phyloP scores from a whole-genome alignment of 139 green algal genomes.

The Trebouxia sp. region DNA sequence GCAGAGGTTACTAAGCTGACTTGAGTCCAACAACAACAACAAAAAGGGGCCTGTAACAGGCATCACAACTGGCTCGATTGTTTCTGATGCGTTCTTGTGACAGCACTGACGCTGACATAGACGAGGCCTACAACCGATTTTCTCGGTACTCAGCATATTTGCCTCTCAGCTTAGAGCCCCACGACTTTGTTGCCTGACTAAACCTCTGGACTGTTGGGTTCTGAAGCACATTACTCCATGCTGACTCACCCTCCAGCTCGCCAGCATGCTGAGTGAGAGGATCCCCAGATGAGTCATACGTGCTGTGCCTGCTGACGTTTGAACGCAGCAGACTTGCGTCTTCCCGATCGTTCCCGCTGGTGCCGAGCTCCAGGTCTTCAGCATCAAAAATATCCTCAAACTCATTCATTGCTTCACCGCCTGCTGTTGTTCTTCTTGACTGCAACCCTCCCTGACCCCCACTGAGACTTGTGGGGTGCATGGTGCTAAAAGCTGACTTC shows the following conservation, averaged over 20 bases:
- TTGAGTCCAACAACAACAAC: too few species aligned
- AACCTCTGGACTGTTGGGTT: neutral
- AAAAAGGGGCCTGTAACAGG: too few species aligned
- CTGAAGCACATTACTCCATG: neutral
- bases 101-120: too few species aligned
- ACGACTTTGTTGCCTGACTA: constrained; percentile 15
- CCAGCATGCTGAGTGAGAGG: neutral
- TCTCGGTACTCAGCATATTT: constrained; percentile 20
- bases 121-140: neutral
- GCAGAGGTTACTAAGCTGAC: too few species aligned
- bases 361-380: neutral
- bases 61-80: too few species aligned
- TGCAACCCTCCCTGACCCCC: neutral
- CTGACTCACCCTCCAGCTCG: neutral
- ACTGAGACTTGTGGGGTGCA: neutral
- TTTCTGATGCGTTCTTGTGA: too few species aligned
- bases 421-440: neutral
- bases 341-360: neutral
- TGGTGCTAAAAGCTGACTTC: constrained; percentile 17
- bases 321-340: constrained; percentile 13
- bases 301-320: neutral
- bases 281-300: neutral
- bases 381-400: constrained; percentile 21
- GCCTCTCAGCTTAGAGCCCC: neutral
- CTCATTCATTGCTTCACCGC: neutral